A percentile compares a stretch with the other conserved stretches of the same genome.
Conservation (phyloP, 2,329 filamentous ascomycete genomes). For the Epichloe uncinata region DNA sequence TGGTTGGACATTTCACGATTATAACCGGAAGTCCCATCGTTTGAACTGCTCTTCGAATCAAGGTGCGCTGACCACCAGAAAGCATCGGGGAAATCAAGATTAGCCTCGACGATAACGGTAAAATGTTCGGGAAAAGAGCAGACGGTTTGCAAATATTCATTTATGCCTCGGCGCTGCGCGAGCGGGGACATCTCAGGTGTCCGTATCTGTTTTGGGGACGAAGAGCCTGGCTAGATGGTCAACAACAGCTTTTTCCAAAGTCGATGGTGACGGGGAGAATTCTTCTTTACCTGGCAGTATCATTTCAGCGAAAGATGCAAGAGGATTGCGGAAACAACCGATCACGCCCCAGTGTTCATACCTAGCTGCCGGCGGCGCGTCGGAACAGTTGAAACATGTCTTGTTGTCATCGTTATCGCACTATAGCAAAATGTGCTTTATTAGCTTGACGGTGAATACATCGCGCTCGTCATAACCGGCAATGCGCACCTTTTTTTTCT, state of each 20-base stretch:
- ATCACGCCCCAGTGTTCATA: constrained; percentile 34
- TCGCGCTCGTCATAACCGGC: neutral
- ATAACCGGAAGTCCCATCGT: constrained; percentile 7
- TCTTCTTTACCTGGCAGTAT: constrained; percentile 34
- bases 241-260: neutral
- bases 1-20: constrained; percentile 23
- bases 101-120: constrained; percentile 27
- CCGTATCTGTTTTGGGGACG: constrained; percentile 34
- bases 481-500: constrained; percentile 29
- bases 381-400: constrained; percentile 34
- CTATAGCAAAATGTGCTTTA: constrained; percentile 16
- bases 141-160: constrained; percentile 35
- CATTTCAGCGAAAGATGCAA: constrained; percentile 33
- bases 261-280: neutral
- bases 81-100: constrained; percentile 40
- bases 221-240: constrained; percentile 20
- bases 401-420: constrained; percentile 39
- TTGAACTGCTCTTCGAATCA: constrained; percentile 15
- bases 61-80: constrained; percentile 46
- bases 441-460: neutral
- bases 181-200: constrained; percentile 38
- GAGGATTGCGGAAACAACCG: constrained; percentile 37
- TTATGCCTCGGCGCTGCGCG: constrained; percentile 34
- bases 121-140: constrained; percentile 30
- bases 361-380: constrained; percentile 20